These are phyloP conservation scores for Ceratobasidium sp. DNA, from an alignment of 1,284 basidiomycete genomes.

Conservation along the genomic window DNA sequence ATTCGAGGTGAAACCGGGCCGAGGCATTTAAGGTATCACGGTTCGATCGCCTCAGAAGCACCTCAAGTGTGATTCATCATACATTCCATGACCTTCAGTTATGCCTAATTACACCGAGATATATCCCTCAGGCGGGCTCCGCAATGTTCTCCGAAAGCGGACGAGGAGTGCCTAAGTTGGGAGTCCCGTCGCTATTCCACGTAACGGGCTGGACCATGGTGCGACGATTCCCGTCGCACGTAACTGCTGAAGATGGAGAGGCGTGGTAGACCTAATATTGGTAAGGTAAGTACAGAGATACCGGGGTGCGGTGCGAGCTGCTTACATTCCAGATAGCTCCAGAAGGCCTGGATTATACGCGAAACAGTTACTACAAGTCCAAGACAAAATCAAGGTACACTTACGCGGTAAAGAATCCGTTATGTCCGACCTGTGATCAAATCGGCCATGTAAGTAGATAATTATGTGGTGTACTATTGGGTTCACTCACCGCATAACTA, in stretches of 20 bases:
- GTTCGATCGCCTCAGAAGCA: too few species aligned
- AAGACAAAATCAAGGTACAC: not conserved
- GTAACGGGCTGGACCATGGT: too few species aligned
- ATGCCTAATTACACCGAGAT: too few species aligned
- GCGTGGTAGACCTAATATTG: constrained; percentile 46
- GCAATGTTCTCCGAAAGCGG: constrained; percentile 42
- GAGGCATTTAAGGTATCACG: too few species aligned
- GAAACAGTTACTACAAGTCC: not conserved
- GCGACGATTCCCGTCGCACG: too few species aligned
- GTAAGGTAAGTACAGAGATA: not conserved
- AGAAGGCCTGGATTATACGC: constrained; percentile 54
- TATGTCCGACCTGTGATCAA: constrained; percentile 25
- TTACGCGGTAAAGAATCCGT: constrained; percentile 54
- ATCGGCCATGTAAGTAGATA: not conserved
- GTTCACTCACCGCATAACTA: constrained; percentile 47
- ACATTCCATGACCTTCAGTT: too few species aligned
- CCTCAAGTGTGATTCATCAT: too few species aligned
- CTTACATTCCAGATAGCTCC: constrained; percentile 58
- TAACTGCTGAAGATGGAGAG: constrained; percentile 42
- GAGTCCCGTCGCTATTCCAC: constrained; percentile 43
- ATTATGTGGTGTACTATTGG: not conserved
- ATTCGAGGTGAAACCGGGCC: too few species aligned
- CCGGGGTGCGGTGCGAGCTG: constrained; percentile 26
- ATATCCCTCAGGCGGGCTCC: constrained; percentile 20
- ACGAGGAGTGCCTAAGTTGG: constrained; percentile 37